Conservation (phyloP, 1,284 basidiomycete genomes). For the Trichosporon asahii region DNA sequence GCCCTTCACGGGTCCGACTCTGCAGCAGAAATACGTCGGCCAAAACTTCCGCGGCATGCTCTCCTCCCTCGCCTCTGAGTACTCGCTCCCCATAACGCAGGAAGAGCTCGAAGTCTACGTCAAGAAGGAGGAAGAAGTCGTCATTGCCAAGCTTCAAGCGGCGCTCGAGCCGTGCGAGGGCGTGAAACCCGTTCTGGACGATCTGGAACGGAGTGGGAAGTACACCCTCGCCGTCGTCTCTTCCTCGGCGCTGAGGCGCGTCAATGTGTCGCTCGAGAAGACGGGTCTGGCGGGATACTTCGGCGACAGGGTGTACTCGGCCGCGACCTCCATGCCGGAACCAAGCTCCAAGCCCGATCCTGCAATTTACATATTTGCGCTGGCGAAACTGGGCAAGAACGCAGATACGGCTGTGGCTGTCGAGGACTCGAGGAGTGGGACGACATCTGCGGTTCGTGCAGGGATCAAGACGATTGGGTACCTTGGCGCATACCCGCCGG, state of each 20-base stretch:
- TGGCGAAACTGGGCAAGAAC: conserved; percentile 19
- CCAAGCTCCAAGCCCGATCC: conserved; percentile 36
- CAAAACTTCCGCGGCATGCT: conserved; percentile 35
- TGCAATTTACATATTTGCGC: conserved; percentile 29
- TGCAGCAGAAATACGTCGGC: conserved; percentile 30
- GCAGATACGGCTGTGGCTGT: conserved; percentile 26
- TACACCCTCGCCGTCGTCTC: conserved; percentile 28
- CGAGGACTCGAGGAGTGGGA: conserved; percentile 30
- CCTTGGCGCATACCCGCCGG: conserved; percentile 28
- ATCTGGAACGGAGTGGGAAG: conserved; percentile 10
- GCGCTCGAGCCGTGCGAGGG: conserved; percentile 23
- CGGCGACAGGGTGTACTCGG: conserved; percentile 26
- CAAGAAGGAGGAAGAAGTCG: conserved; percentile 23
- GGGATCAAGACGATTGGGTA: conserved; percentile 31
- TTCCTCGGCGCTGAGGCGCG: conserved; percentile 28
- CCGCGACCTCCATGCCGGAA: conserved; percentile 22
- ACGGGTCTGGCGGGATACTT: conserved; percentile 26
- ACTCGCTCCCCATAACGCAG: conserved; percentile 19
- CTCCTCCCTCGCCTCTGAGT: conserved; percentile 20
- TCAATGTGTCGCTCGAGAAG: conserved; percentile 26
- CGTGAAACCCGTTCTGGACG: conserved; percentile 20
- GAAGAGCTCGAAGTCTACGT: conserved; percentile 28
- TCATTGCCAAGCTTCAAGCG: conserved; percentile 20
- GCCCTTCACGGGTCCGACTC: conserved; percentile 22
- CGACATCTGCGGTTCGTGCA: conserved; percentile 24